A percentile compares a stretch with the other conserved stretches of the same genome.
Conservation (phyloP, 169 alveolate genomes). For the Plasmodium ovale region DNA sequence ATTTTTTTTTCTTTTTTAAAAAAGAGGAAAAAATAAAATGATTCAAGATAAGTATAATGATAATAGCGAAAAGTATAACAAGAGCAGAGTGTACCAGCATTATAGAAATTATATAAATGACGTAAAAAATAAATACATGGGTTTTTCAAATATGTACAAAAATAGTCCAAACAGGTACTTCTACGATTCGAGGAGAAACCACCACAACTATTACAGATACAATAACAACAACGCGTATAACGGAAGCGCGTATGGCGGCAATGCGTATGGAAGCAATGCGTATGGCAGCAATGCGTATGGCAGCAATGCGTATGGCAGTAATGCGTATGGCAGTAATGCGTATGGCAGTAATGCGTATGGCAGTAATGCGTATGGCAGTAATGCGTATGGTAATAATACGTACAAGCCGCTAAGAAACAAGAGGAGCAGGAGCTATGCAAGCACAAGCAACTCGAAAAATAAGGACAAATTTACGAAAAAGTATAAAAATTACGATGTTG, state of each 20-base stretch:
- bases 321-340: background rate
- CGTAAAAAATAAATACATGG: conserved; percentile 57
- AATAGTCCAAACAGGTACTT: conserved; percentile 48
- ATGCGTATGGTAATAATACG: background rate
- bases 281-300: background rate
- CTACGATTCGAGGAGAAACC: conserved; percentile 44
- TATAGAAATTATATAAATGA: conserved; percentile 43
- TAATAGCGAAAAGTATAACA: conserved; percentile 38
- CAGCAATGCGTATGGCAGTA: background rate
- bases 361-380: background rate
- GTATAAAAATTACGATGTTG: conserved; percentile 22
- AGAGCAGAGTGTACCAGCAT: conserved; percentile 38
- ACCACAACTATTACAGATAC: conserved; percentile 18
- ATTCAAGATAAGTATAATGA: conserved; percentile 18
- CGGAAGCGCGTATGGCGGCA: background rate
- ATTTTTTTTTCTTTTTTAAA: no score
- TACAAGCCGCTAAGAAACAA: conserved; percentile 15
- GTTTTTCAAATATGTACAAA: conserved; percentile 26
- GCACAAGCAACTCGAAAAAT: conserved; percentile 27
- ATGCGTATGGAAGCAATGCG: background rate
- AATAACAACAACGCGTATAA: background rate
- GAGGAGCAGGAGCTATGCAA: conserved; percentile 28
- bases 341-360: background rate
- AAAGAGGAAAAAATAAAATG: no score
- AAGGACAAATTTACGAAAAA: conserved; percentile 24